These are phyloP conservation scores for Panicum virgatum DNA, from an alignment of 202 grass and related monocot species.

Conservation along the genomic window DNA sequence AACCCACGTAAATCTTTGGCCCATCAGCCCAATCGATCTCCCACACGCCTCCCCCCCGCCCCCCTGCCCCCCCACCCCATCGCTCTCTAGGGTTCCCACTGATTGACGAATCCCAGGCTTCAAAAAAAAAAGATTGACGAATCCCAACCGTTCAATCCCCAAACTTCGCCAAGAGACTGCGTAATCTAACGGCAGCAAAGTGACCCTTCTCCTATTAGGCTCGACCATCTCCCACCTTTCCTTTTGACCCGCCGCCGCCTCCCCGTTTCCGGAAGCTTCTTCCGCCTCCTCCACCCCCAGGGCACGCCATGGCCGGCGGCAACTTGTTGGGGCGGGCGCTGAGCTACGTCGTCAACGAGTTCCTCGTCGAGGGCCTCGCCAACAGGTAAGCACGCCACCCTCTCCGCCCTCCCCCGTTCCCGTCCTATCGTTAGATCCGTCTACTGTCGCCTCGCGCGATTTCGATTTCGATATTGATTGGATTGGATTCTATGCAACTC, in stretches of 20 bases:
- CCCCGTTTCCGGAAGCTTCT: conserved; percentile 28
- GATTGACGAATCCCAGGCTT: not conserved
- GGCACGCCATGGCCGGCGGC: conserved; percentile 66
- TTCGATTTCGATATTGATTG: not conserved
- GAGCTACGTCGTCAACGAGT: conserved; percentile 72
- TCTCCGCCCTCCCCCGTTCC: not conserved
- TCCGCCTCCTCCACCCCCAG: too few relatives aligned
- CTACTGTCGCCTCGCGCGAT: not conserved
- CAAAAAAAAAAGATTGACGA: too few relatives aligned
- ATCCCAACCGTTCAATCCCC: not conserved
- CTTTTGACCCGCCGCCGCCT: conserved; percentile 9
- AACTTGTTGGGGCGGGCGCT: conserved; percentile 62
- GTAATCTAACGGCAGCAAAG: not conserved
- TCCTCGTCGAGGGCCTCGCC: conserved; percentile 84
- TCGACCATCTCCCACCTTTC: not conserved
- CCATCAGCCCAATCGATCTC: not conserved
- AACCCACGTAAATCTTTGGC: too few relatives aligned
- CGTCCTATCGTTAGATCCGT: not conserved
- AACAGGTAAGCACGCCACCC: conserved; percentile 53
- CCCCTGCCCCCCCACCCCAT: too few relatives aligned
- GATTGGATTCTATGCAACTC: not conserved
- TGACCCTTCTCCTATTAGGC: not conserved
- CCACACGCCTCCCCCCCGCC: too few relatives aligned
- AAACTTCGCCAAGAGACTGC: not conserved
- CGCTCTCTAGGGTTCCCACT: conserved; percentile 6